Evolutionary conservation across 495 filamentous ascomycete genomes (phyloP).

Genomic region (Penicillium paradoxum): DNA sequence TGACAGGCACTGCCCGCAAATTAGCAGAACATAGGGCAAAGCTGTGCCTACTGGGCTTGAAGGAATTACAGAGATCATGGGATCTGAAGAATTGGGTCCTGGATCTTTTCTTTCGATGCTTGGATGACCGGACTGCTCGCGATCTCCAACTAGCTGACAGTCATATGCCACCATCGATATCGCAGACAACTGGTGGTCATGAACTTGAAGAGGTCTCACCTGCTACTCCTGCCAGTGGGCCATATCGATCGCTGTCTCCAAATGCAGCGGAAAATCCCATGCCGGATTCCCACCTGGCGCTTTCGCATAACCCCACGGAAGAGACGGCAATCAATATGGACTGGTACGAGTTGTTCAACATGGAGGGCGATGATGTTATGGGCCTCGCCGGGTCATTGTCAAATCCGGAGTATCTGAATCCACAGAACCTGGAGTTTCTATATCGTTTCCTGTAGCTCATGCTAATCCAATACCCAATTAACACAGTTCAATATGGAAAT

Average conservation of each 20-base stretch:
- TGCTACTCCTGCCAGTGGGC: neutral
- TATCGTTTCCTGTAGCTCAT: slow-evolving; percentile 39
- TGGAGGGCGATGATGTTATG: slow-evolving; percentile 32
- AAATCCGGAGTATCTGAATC: slow-evolving; percentile 32
- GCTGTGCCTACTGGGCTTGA: slow-evolving; percentile 40
- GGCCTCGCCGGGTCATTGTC: slow-evolving; percentile 29
- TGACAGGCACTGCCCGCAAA: slow-evolving; percentile 33
- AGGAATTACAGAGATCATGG: slow-evolving; percentile 47
- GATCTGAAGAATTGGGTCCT: slow-evolving; percentile 46
- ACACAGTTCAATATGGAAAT: too few relatives aligned
- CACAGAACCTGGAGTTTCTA: slow-evolving; percentile 38
- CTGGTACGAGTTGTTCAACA: slow-evolving; percentile 35
- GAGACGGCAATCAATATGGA: slow-evolving; percentile 26
- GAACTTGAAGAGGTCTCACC: neutral
- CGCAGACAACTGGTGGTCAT: neutral
- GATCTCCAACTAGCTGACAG: slow-evolving; percentile 29
- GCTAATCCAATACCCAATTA: too few relatives aligned
- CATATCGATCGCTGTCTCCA: neutral
- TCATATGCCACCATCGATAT: slow-evolving; percentile 3
- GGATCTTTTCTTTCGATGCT: slow-evolving; percentile 41
- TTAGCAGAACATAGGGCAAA: slow-evolving; percentile 45
- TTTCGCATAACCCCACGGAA: slow-evolving; percentile 1
- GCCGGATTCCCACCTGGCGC: neutral
- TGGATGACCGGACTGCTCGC: slow-evolving; percentile 41
- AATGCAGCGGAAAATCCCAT: neutral